These are phyloP conservation scores for Iris macrosiphon DNA, from an alignment of 106 monocot genomes.

Conservation along the genomic window DNA sequence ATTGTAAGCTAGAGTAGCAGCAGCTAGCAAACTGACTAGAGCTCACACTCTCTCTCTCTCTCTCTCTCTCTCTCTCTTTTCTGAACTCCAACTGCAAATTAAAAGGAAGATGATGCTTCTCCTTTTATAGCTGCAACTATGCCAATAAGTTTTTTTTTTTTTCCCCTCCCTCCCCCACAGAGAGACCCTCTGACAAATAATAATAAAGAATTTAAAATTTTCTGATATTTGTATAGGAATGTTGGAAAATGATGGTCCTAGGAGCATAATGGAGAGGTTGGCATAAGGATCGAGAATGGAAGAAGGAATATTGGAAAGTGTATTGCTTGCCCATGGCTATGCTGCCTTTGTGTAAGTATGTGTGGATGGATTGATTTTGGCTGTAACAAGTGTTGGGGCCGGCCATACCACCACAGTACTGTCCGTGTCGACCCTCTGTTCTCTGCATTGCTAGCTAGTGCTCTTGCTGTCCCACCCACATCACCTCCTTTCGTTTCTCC, in stretches of 20 bases:
- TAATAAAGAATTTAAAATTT: background rate
- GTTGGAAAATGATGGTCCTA: background rate
- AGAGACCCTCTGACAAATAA: slow-evolving; percentile 13
- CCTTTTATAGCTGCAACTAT: slow-evolving; percentile 5
- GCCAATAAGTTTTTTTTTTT: background rate
- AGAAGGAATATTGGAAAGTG: slow-evolving; percentile 20
- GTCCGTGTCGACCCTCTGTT: background rate
- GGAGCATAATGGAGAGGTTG: slow-evolving; percentile 7
- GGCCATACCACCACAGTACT: background rate
- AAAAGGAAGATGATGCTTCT: background rate
- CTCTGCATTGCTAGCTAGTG: slow-evolving; percentile 9
- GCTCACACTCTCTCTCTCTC: too few species aligned
- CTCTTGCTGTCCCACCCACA: slow-evolving; percentile 20
- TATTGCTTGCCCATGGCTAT: slow-evolving; percentile 4
- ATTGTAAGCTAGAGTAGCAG: background rate
- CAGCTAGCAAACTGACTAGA: too few species aligned
- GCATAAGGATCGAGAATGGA: background rate
- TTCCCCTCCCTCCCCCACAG: slow-evolving; percentile 3
- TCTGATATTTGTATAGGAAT: slow-evolving; percentile 1
- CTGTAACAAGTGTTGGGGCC: background rate
- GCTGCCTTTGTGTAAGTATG: background rate
- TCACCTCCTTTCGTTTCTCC: slow-evolving; percentile 5
- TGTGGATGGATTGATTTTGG: slow-evolving; percentile 5
- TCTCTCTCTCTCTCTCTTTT: background rate
- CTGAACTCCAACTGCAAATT: background rate